Conservation (phyloP, 192 early-diverging fungal species). For the Gamsiella multidivaricata region DNA sequence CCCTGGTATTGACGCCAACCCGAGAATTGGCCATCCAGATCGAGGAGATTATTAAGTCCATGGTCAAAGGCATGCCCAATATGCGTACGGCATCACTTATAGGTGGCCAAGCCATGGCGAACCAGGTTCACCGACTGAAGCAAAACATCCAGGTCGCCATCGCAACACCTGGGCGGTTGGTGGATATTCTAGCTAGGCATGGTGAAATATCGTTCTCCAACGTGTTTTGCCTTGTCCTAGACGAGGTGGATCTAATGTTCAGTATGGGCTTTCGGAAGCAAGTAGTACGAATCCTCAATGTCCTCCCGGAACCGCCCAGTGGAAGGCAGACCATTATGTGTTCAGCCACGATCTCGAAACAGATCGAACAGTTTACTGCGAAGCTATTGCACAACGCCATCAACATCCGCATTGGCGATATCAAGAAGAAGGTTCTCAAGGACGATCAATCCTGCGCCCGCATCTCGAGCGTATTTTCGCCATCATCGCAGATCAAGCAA, state of each 20-base stretch:
- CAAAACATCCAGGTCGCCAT: conserved; percentile 66
- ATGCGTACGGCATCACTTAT: conserved; percentile 67
- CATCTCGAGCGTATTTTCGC: conserved; percentile 20
- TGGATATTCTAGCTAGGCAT: conserved; percentile 57
- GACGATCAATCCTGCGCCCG: background rate
- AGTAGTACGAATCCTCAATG: conserved; percentile 58
- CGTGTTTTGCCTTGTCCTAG: conserved; percentile 61
- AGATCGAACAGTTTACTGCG: conserved; percentile 28
- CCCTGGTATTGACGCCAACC: conserved; percentile 61
- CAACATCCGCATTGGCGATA: conserved; percentile 42
- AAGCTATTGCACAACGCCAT: conserved; percentile 45
- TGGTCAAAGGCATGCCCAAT: conserved; percentile 55
- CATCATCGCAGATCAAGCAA: conserved; percentile 58
- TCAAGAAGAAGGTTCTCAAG: background rate
- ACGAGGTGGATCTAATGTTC: conserved; percentile 70
- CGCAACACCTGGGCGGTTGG: conserved; percentile 67
- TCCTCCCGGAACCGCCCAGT: conserved; percentile 34
- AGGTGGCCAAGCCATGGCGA: conserved; percentile 65
- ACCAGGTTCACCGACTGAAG: conserved; percentile 62
- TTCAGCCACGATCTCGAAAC: conserved; percentile 64
- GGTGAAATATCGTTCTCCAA: conserved; percentile 48
- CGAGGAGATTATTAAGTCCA: conserved; percentile 52
- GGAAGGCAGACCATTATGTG: conserved; percentile 58
- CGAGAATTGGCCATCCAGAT: conserved; percentile 66
- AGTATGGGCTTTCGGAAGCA: conserved; percentile 65